Evolutionary conservation across 2,329 filamentous ascomycete species (phyloP).

Genomic region (Penicillium crustosum): DNA sequence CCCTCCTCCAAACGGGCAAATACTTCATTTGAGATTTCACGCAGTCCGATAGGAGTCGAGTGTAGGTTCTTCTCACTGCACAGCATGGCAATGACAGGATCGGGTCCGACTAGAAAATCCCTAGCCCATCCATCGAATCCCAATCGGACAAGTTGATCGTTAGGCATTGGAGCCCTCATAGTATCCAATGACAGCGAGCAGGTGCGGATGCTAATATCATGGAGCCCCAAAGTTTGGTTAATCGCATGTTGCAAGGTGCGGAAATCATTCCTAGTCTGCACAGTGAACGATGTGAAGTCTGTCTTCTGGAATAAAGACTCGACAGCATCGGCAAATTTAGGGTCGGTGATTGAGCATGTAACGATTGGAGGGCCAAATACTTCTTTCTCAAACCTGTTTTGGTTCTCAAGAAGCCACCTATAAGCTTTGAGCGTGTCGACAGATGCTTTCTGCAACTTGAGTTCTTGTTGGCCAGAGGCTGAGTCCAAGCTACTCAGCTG

Average conservation of each 20-base stretch:
- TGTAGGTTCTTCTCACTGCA: conserved; percentile 72
- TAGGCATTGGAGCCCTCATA: conserved; percentile 57
- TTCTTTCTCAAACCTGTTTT: conserved; percentile 66
- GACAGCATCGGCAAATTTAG: conserved; percentile 61
- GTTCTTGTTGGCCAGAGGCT: conserved; percentile 70
- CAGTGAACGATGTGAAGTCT: conserved; percentile 66
- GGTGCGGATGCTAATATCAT: conserved; percentile 69
- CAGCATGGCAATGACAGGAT: conserved; percentile 82
- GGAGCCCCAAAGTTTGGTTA: conserved; percentile 62
- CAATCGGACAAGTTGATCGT: conserved; percentile 54
- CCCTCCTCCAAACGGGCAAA: conserved; percentile 64
- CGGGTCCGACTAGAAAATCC: conserved; percentile 77
- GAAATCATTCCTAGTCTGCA: conserved; percentile 74
- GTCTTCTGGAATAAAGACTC: conserved; percentile 57
- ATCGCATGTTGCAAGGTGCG: conserved; percentile 67
- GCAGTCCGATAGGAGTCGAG: conserved; percentile 62
- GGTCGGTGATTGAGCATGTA: conserved; percentile 74
- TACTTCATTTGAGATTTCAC: conserved; percentile 65
- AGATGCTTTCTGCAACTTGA: conserved; percentile 61
- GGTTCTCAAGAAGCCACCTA: conserved; percentile 77
- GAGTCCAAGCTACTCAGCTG: conserved; percentile 66
- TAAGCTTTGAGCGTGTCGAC: conserved; percentile 69
- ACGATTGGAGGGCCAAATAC: conserved; percentile 81
- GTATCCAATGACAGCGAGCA: conserved; percentile 55
- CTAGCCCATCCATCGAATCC: conserved; percentile 80